Evolutionary conservation across 345 rosid genomes (phyloP).

Genomic region (Boechera divaricarpa): DNA sequence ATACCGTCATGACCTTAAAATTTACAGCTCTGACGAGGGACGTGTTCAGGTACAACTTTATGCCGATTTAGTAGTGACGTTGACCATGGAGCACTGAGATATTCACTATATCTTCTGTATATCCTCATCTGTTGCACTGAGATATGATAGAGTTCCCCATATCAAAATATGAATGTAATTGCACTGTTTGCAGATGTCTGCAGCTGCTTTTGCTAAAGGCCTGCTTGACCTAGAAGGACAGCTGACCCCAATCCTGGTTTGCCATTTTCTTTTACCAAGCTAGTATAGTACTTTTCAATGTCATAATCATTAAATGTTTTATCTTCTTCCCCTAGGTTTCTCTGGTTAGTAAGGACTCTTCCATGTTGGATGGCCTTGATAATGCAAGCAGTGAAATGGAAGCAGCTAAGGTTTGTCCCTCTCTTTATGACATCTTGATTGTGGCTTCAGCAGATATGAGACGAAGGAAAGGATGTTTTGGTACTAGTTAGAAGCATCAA

Average conservation of each 20-base stretch:
- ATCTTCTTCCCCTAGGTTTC: constrained; percentile 70
- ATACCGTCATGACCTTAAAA: constrained; percentile 98
- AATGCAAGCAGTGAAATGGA: constrained; percentile 94
- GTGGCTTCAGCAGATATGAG: constrained; percentile 19
- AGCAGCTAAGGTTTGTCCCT: constrained; percentile 82
- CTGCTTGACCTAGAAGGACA: constrained; percentile 99
- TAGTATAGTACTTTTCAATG: constrained; percentile 3
- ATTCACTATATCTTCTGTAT: not conserved
- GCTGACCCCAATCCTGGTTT: constrained; percentile 95
- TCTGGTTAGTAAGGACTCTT: constrained; percentile 99
- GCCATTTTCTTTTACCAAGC: constrained; percentile 40
- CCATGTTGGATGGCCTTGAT: constrained; percentile 99
- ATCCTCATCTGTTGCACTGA: constrained; percentile 19
- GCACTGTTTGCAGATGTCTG: constrained; percentile 83
- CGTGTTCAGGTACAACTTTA: constrained; percentile 83
- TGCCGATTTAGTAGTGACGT: constrained; percentile 21
- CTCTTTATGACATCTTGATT: constrained; percentile 29
- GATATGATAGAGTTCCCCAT: constrained; percentile 10
- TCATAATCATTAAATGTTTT: constrained; percentile 20
- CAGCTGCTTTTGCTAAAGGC: constrained; percentile 99
- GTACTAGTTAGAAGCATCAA: constrained; percentile 28
- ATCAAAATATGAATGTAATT: constrained; percentile 25
- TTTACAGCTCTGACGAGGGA: constrained; percentile 99
- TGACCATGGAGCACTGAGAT: constrained; percentile 26
- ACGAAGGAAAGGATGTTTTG: constrained; percentile 22